Evolutionary conservation across 441 rosid genomes (phyloP), one percentile per base, ranked within the genome.

Genomic region (Omphalea diandra): DNA sequence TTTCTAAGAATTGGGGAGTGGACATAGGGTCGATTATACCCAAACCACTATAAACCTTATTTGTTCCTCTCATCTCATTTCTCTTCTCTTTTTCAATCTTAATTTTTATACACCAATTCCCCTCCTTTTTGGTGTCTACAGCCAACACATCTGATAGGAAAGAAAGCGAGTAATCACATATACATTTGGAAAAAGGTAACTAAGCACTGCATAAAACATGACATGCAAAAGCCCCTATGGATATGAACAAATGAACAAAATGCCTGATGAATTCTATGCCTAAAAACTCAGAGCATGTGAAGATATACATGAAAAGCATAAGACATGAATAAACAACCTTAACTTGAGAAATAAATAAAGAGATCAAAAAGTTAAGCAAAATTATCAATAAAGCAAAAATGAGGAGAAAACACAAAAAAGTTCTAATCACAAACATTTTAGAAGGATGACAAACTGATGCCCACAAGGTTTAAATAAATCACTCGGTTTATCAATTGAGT

Each of bases 101-200:
- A n/a, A n/a, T n/a, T n/a, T n/a, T n/a, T n/a, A n/a, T n/a, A n/a
- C n/a, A n/a, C n/a, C n/a, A n/a, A n/a, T n/a, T n/a, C n/a, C n/a
- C n/a, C n/a, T n/a, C n/a, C n/a, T n/a, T n/a, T n/a, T n/a, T n/a
- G n/a, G n/a, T n/a, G n/a, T n/a, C n/a, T n/a, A n/a, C n/a, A n/a
- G n/a, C n/a, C n/a, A n/a, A n/a, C n/a, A n/a, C 32, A 73, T 70
- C 91, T 87, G 79, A 44, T 40, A 58, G 53, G 78, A 29, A 65
- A 67, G 32, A 54, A 35, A 40, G 31, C n/a, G 49, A 55, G 38
- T 17, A 33, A 26, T 65, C 46, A 44, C 33, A 11, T 40, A 36
- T 32, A 57, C 38, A 7, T n/a, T 3, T 5, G 26, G 63, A 66
- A 14, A 52, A n/a, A n/a, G n/a, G n/a, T n/a, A n/a, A n/a, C n/a